Conservation (phyloP, 805 yeast species). For the Hanseniaspora nectarophila region DNA sequence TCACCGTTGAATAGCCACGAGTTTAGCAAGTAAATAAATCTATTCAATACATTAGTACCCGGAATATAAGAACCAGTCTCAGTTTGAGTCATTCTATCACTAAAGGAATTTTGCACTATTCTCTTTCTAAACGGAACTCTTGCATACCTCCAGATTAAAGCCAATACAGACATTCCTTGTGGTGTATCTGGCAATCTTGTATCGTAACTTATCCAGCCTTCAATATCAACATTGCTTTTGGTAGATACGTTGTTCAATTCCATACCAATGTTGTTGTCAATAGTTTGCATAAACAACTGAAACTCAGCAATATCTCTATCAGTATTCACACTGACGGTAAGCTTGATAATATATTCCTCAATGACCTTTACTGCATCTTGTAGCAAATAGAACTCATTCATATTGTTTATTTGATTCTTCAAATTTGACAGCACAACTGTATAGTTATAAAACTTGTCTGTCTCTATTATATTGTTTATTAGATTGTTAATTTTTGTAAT, state of each 20-base stretch:
- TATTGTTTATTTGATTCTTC: neutral
- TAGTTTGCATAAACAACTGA: slow-evolving; percentile 11
- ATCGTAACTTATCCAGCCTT: slow-evolving; percentile 13
- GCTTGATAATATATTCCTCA: neutral
- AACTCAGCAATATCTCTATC: slow-evolving; percentile 13
- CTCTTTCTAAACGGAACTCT: slow-evolving; percentile 10
- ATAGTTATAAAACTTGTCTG: neutral
- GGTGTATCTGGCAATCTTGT: slow-evolving; percentile 14
- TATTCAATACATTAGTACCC: neutral
- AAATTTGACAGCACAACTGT: neutral
- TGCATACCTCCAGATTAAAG: slow-evolving; percentile 9
- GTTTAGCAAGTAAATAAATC: slow-evolving; percentile 7
- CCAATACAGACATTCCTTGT: slow-evolving; percentile 5
- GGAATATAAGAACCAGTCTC: neutral
- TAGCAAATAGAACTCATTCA: slow-evolving; percentile 5
- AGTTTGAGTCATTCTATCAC: neutral
- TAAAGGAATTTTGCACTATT: neutral
- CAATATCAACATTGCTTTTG: neutral
- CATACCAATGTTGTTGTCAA: slow-evolving; percentile 2
- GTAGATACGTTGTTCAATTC: neutral
- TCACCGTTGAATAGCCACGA: slow-evolving; percentile 3
- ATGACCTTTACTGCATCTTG: slow-evolving; percentile 2
- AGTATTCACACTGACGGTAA: neutral
- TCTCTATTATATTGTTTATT: neutral
- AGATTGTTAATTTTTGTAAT: neutral